Percentiles rank a stretch among this genome's conserved stretches.
Evolutionary conservation across 495 filamentous ascomycete genomes (phyloP).

Genomic region (Darksidea phi): DNA sequence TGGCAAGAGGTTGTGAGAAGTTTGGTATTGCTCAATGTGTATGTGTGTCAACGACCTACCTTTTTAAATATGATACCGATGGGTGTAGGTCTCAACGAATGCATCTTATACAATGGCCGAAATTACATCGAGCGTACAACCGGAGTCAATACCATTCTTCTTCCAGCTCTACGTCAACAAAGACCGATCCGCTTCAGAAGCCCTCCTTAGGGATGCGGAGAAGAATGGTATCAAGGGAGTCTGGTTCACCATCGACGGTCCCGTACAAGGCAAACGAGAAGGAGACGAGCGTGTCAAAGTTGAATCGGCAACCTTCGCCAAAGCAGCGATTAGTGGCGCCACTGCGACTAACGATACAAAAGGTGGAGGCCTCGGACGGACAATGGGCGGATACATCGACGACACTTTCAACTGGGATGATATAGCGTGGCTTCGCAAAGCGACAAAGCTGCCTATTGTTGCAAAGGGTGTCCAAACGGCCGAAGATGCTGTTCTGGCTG

Average conservation of each 20-base stretch:
- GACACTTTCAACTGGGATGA: conserved; percentile 85
- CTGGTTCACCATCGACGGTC: conserved; percentile 63
- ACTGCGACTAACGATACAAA: conserved; percentile 74
- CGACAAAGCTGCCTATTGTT: conserved; percentile 93
- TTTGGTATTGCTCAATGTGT: conserved; percentile 58
- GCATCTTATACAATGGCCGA: conserved; percentile 66
- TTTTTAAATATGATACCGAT: neutral
- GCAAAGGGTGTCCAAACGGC: conserved; percentile 94
- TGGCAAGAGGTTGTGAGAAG: conserved; percentile 60
- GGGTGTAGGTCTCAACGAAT: conserved; percentile 57
- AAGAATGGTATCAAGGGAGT: conserved; percentile 63
- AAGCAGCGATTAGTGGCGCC: conserved; percentile 42
- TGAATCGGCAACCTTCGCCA: neutral
- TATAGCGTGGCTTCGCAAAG: conserved; percentile 84
- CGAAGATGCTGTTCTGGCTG: conserved; percentile 84
- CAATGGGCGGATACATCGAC: conserved; percentile 93
- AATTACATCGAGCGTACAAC: conserved; percentile 42
- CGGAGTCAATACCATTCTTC: conserved; percentile 51
- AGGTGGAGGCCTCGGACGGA: conserved; percentile 71
- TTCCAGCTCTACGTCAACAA: conserved; percentile 84
- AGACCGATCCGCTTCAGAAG: conserved; percentile 65
- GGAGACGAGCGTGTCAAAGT: conserved; percentile 25
- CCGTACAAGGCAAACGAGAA: conserved; percentile 29
- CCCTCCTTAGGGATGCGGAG: conserved; percentile 56
- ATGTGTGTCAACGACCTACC: neutral